Evolutionary conservation across 208 protist genomes (phyloP).

Genomic region (Endotrypanum monterogeii): DNA sequence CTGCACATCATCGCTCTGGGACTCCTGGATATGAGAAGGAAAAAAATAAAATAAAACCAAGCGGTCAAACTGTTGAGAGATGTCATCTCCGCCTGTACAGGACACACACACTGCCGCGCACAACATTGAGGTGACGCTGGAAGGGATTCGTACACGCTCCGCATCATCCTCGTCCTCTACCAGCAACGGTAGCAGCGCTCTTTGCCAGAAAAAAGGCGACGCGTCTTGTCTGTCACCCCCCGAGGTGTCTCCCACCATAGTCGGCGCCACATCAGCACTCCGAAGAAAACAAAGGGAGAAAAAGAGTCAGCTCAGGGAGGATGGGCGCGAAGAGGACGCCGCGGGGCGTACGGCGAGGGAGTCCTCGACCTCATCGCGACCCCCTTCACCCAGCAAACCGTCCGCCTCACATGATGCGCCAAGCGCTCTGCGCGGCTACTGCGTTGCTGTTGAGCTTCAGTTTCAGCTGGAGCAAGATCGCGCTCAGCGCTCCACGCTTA

Average conservation of each 20-base stretch:
- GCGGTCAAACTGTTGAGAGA: not conserved
- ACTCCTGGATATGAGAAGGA: not conserved
- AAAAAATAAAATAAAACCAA: no score
- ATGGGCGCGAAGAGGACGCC: conserved; percentile 1
- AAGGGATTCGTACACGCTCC: not conserved
- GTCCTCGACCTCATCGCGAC: not conserved
- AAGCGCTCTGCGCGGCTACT: conserved; percentile 2
- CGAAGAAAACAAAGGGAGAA: conserved; percentile 5
- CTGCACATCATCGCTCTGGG: not conserved
- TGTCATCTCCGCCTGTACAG: not conserved
- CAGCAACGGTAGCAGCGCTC: not conserved
- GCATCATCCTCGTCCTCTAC: not conserved
- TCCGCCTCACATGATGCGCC: not conserved
- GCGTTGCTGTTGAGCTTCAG: conserved; percentile 58
- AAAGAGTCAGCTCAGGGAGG: conserved; percentile 7
- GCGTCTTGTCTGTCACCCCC: not conserved
- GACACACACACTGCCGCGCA: not conserved
- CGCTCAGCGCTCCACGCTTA: conserved; percentile 34
- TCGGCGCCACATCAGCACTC: not conserved
- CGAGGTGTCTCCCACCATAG: not conserved
- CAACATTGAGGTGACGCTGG: not conserved
- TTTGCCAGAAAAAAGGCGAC: not conserved
- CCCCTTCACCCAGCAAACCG: not conserved
- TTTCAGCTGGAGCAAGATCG: conserved; percentile 59
- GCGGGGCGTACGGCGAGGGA: not conserved